Base-by-base conservation (phyloP, 2,329 filamentous ascomycete genomes). In the Madurella fahalii region DNA sequence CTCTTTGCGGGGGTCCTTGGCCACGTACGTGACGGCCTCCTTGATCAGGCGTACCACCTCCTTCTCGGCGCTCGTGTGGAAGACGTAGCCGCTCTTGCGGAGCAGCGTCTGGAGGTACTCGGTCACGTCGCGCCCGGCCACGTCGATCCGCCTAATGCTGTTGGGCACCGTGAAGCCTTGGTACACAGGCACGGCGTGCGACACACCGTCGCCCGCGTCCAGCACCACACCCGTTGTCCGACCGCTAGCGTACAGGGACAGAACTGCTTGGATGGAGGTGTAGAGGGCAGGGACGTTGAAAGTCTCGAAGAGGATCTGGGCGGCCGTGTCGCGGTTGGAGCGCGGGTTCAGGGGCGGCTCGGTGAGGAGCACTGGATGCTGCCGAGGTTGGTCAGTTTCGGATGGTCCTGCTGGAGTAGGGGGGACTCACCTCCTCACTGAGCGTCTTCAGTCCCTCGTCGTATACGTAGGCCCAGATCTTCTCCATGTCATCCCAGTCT, bases 401-500 rank as follows among this genome's bases (percentile, higher is more conserved):
- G 12, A n/a, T 32, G 9, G 9, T 9, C 13, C 31, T 20, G n/a
- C 30, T 16, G 2, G n/a, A 20, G 17, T 20, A 37, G 34, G 40
- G 15, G 34, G 15, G 16, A 17, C 76, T 70, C 72, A 92, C 89
- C 81, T 99, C 94, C 80, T 99, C 94, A 72, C 92, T 96, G 69
- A 96, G 80, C 47, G 93, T 96, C 78, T 96, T 97, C 66, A 99
- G 73, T 61, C 95, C 94, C 68, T 96, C 93, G 54, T 89, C 89
- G 71, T 97, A 99, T 50, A 99, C 91, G 68, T 95, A 94, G 67
- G 95, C 89, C 94, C 94, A 99, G 74, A 99, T 99, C 76, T 90
- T 86, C 78, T 99, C 94, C 94, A 99, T 99, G 69, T 99, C 94
- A 69, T 97, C 94, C 94, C 94, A 99, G 73, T 99, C 91, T 64